phyloP scores from a whole-genome alignment of 257 asterid genomes.

The Solanum sitiens region DNA sequence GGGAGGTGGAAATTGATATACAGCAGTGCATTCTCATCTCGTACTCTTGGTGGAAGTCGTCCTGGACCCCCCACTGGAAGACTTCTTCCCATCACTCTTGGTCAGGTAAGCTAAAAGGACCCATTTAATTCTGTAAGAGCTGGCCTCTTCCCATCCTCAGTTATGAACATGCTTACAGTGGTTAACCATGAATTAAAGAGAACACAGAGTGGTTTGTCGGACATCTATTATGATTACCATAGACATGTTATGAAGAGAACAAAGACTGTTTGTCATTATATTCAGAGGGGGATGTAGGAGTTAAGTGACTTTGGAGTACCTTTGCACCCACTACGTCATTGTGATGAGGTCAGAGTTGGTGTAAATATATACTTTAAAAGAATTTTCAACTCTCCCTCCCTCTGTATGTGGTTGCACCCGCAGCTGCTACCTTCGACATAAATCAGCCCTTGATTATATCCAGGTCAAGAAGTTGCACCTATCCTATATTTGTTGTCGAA shows the following conservation, averaged over 20 bases:
- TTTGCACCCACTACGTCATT: background rate
- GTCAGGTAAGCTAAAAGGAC: conserved; percentile 38
- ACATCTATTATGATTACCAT: background rate
- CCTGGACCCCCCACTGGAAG: conserved; percentile 97
- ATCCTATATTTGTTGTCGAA: background rate
- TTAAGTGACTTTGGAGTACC: background rate
- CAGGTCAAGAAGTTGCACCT: background rate
- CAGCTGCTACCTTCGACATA: background rate
- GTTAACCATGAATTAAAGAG: background rate
- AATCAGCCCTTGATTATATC: background rate
- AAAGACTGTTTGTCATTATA: background rate
- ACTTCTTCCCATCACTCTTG: conserved; percentile 90
- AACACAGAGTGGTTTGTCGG: background rate
- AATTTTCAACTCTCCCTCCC: background rate
- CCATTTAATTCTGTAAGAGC: background rate
- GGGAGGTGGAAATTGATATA: conserved; percentile 88
- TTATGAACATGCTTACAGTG: background rate
- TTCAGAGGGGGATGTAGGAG: background rate
- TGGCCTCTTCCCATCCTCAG: background rate
- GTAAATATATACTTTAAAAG: background rate
- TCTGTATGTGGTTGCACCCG: background rate
- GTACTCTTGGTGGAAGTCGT: conserved; percentile 95
- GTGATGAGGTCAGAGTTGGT: background rate
- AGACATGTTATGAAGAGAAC: background rate
- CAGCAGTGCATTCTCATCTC: conserved; percentile 88